Base-by-base conservation (phyloP, 257 asterid species). In the Mitragyna speciosa region DNA sequence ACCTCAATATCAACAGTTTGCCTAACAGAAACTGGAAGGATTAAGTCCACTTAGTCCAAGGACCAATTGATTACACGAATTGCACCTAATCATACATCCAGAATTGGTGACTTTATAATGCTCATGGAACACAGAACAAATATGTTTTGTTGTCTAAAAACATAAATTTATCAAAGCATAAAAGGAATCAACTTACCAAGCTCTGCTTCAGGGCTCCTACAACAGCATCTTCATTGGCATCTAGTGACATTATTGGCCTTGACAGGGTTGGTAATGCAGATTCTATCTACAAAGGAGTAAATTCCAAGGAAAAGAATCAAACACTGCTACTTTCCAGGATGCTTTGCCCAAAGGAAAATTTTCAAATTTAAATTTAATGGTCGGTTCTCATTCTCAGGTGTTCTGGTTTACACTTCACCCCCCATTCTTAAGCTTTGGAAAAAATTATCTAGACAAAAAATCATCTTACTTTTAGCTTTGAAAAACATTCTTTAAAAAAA, bases 211-310 rank as follows among this genome's bases (percentile, higher is more conserved):
- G 82, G 70, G 85, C 89, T 89, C 98, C 99, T 76, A 92, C 98
- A 49, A 90, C 81, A 80, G 98, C 98, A 89, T 96, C 99, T 91
- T 94, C 99, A 81, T 85, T 89, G 81, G 97, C 92, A 78, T 92
- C 97, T 86, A 96, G 86, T 66, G 99, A 96, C 97, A 96, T 88
- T 70, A 96, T 96, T 56, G 99, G 98, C 87, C 91, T 90, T 74
- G 96, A 94, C 78, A 96, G 93, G 82, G 92, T 90, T 58, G 99
- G 99, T 82, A 96, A 83, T 52, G 97, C 97, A 81, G 98, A 88
- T 89, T 96, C 99, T 75, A 96, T 96, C 99, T 96, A 80, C 73
- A 77, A 89, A 85, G 87, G 83, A 78, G 84, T 79, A 82, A 86
- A 83, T 82, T 63, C 66, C 43, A 58, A 64, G 80, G 7, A 76